Evolutionary conservation across 2,329 filamentous ascomycete species (phyloP).

Genomic region (Phyllosticta citribraziliensis): DNA sequence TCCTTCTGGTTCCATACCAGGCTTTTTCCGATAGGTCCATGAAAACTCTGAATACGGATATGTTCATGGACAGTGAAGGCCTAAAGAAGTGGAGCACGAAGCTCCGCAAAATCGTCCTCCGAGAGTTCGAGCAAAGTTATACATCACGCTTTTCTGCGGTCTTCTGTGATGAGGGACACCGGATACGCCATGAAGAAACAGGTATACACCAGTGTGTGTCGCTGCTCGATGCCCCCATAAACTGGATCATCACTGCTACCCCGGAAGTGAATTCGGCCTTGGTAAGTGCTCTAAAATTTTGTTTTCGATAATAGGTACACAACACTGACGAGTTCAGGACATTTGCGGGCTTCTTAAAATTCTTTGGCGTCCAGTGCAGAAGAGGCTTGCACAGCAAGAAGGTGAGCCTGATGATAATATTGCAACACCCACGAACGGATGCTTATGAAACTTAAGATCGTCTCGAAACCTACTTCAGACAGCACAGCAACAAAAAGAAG

Average conservation of each 20-base stretch:
- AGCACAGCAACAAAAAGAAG: no score
- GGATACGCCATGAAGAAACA: background rate
- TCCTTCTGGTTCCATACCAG: background rate
- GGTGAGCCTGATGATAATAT: no score
- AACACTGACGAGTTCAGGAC: background rate
- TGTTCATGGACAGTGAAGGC: no score
- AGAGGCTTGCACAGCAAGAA: no score
- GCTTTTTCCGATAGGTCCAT: background rate
- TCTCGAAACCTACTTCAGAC: no score
- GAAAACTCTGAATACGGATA: background rate
- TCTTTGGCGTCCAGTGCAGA: background rate
- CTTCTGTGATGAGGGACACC: background rate
- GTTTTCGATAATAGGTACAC: no score
- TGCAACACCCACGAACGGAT: no score
- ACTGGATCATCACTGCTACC: background rate
- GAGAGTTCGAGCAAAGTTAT: background rate
- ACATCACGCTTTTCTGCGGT: background rate
- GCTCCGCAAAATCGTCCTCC: background rate
- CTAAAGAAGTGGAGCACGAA: background rate
- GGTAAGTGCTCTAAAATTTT: background rate
- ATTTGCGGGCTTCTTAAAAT: background rate
- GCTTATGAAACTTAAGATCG: no score
- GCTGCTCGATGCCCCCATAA: background rate
- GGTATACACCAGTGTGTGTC: background rate
- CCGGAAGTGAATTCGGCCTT: background rate